These are phyloP conservation scores for Medicago lupulina DNA, from an alignment of 306 rosid genomes.

Conservation along the genomic window DNA sequence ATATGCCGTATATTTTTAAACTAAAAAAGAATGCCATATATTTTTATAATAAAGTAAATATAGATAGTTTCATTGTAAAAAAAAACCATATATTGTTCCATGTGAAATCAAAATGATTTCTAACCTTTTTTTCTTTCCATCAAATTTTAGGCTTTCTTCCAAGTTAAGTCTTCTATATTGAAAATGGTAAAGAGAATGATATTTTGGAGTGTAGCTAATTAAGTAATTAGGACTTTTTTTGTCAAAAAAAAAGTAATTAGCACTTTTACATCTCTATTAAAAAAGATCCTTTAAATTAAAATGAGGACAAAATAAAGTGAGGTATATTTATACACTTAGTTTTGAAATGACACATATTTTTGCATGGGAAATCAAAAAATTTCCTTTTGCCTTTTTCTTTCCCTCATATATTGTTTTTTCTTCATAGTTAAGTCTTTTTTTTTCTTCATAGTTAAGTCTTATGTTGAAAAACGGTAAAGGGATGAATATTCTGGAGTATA, in stretches of 20 bases:
- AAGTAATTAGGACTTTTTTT: not conserved
- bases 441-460: not conserved
- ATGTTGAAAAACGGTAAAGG: too few relatives aligned
- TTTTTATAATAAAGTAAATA: too few relatives aligned
- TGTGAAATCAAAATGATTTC: not conserved
- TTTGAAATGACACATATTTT: not conserved
- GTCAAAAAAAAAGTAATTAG: not conserved
- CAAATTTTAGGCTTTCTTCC: not conserved
- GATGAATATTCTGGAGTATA: not conserved
- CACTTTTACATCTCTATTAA: not conserved
- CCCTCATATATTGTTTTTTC: not conserved
- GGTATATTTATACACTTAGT: too few relatives aligned
- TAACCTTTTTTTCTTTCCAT: not conserved
- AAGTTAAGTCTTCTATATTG: not conserved
- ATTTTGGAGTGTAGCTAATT: not conserved
- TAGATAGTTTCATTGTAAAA: too few relatives aligned
- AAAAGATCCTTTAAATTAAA: too few relatives aligned
- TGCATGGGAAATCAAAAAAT: not conserved
- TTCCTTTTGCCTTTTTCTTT: too few relatives aligned
- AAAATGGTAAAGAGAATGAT: not conserved
- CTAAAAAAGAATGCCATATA: too few relatives aligned
- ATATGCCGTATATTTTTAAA: too few relatives aligned
- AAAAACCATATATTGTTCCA: not conserved
- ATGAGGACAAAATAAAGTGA: too few relatives aligned
- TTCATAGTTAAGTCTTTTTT: not conserved